Base-by-base conservation (phyloP, 2,329 filamentous ascomycete genomes). In the Teratosphaeria gauchensis region DNA sequence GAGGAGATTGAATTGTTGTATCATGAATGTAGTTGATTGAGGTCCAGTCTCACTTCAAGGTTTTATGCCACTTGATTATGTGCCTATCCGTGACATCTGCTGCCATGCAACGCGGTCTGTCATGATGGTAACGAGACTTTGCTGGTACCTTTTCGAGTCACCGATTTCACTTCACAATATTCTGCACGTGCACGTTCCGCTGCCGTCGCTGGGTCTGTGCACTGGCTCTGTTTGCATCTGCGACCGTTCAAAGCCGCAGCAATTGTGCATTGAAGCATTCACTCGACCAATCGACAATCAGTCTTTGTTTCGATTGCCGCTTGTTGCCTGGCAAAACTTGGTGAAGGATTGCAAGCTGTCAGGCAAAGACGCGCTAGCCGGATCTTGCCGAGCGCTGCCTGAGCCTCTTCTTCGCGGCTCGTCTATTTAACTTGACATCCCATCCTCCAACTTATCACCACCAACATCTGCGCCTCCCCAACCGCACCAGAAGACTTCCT, bases 1-100 rank as follows among this genome's bases (percentile, higher is more conserved):
- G 86, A 21, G 62, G 69, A 52, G 68, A 59, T 21, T 58, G 48
- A 57, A 28, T 21, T 12, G 51, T 33, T 12, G 12, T 42, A 16
- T 14, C 11, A 5, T 42, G 11, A 5, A 42, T 16, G 35, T 16
- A 42, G 11, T 38, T 42, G 35, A 16, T 14, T 42, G 12, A 42
- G 35, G 5, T 42, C 35, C 9, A 42, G 35, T 35, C 24, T 28
- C 24, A 28, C 24, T 2, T 28, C 24, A 28, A 28, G 4, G 24
- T 28, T 28, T 28, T 28, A 28, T 28, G 24, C 4, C 24, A 28
- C 24, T n/a, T n/a, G n/a, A n/a, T n/a, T 4, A 28, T 28, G 24
- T 28, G 24, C 24, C 24, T 28, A 28, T 4, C 24, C 24, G 24
- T 28, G 24, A 28, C 24, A 28, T 28, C 24, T 28, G 24, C 24